Conservation (phyloP, 2,329 filamentous ascomycete genomes). For the Phaeophleospora eucalypticola region DNA sequence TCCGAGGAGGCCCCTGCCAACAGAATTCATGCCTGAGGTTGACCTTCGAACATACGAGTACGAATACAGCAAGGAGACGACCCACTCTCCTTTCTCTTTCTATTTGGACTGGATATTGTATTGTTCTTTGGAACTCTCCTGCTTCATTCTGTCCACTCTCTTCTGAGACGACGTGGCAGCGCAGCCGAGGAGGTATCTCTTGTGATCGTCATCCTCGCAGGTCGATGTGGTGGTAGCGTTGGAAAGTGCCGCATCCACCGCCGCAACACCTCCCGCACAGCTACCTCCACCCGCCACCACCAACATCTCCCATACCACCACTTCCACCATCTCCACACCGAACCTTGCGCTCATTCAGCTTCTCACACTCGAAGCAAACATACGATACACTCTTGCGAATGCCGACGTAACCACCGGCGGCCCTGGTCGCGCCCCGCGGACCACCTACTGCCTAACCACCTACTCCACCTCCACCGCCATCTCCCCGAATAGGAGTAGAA, state of each 20-base stretch:
- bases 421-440: not conserved
- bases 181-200: not conserved
- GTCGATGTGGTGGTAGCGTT: not conserved
- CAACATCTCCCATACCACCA: not conserved
- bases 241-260: not conserved
- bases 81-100: no score
- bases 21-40: not conserved
- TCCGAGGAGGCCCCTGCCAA: not conserved
- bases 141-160: not conserved
- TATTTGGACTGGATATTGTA: no score
- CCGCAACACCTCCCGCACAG: no score
- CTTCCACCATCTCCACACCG: not conserved
- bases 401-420: not conserved
- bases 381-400: no score
- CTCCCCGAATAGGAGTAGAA: not conserved
- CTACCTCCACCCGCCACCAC: not conserved
- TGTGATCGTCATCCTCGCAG: slow-evolving; percentile 3
- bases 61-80: no score
- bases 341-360: no score
- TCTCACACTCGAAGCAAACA: no score
- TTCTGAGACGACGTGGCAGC: no score
- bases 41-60: not conserved
- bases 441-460: not conserved
- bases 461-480: not conserved
- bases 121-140: not conserved